Percentiles rank a stretch among this genome's conserved stretches.
phyloP scores from a whole-genome alignment of 2,329 filamentous ascomycete genomes.

The Ophiocordyceps unilateralis region DNA sequence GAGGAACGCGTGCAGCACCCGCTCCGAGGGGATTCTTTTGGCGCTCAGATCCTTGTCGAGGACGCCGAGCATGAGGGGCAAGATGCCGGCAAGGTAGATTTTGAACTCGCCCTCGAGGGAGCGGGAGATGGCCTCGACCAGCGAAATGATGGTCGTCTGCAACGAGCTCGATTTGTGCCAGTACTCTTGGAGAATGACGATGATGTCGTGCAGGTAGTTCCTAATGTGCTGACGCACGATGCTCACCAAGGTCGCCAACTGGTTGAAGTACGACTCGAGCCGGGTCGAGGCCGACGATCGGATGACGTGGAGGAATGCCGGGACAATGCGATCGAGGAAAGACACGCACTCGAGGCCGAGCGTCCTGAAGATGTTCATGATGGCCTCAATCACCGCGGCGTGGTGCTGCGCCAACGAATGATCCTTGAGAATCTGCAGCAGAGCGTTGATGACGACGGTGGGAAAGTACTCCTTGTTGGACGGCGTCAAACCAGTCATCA shows the following conservation, averaged over 20 bases:
- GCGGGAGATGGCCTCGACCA: conserved; percentile 86
- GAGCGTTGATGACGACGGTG: conserved; percentile 90
- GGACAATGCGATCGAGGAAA: conserved; percentile 85
- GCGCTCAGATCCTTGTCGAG: conserved; percentile 69
- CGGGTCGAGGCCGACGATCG: conserved; percentile 59
- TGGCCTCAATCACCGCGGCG: conserved; percentile 84
- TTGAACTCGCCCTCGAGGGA: conserved; percentile 97
- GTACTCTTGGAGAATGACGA: conserved; percentile 73
- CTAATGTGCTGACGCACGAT: conserved; percentile 95
- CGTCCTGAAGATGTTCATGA: conserved; percentile 97
- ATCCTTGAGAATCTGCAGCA: conserved; percentile 84
- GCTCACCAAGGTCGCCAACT: conserved; percentile 78
- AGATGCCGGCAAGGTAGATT: conserved; percentile 72
- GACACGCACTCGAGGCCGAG: conserved; percentile 90
- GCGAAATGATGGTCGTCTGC: conserved; percentile 76
- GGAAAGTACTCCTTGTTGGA: conserved; percentile 98
- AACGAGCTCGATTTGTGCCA: conserved; percentile 70
- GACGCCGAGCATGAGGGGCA: conserved; percentile 87
- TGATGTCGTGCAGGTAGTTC: conserved; percentile 73
- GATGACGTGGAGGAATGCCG: conserved; percentile 83
- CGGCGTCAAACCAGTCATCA: conserved; percentile 93
- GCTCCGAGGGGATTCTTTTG: conserved; percentile 69
- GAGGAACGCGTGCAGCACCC: conserved; percentile 84
- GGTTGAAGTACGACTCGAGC: conserved; percentile 93
- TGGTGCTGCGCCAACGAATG: conserved; percentile 81